Evolutionary conservation across 106 monocot species (phyloP), one percentile per base, ranked within the genome.

Genomic region (Phalaenopsis equestris): DNA sequence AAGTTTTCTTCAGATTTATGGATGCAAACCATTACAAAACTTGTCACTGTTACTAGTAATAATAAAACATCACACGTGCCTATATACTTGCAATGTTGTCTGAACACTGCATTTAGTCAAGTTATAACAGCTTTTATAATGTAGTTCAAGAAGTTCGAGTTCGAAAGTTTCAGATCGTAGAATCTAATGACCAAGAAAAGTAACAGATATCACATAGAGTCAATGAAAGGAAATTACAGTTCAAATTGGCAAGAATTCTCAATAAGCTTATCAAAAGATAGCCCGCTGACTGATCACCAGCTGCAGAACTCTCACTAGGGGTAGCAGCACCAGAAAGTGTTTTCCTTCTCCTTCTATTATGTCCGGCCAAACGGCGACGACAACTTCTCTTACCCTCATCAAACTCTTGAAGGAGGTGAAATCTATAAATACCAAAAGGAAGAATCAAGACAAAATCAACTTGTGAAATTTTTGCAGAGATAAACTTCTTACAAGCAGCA

Each of bases 361-460:
- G 90, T 1, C 90, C 90, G 52, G 87, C 87, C 80, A 90, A 84
- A 45, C 90, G 86, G 9, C 90, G 83, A 1, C 90, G 86, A 36
- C 90, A 90, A 49, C 90, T 90, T 84, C 88, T 87, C 75, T 88
- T 90, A 8, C 82, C 90, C 21, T 90, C 90, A 82, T 90, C 90
- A 88, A 90, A 90, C 84, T 90, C 90, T 88, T 88, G 84, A 55
- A 90, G 88, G 77, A 84, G 87, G 58, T 90, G 90, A 86, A 90
- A 90, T 79, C 90, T 90, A 61, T 8, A 89, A 81, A 37, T 17
- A 42, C 23, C 4, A 48, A 75, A 30, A 16, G 52, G 36, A 49
- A 14, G 39, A 37, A 70, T 70, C 70, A 70, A 70, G 70, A 70
- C 8, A 70, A 15, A 39, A 70, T 10, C 30, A 70, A 14, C 70